phyloP scores from a whole-genome alignment of 345 rosid genomes.

The Rubroshorea leprosula region DNA sequence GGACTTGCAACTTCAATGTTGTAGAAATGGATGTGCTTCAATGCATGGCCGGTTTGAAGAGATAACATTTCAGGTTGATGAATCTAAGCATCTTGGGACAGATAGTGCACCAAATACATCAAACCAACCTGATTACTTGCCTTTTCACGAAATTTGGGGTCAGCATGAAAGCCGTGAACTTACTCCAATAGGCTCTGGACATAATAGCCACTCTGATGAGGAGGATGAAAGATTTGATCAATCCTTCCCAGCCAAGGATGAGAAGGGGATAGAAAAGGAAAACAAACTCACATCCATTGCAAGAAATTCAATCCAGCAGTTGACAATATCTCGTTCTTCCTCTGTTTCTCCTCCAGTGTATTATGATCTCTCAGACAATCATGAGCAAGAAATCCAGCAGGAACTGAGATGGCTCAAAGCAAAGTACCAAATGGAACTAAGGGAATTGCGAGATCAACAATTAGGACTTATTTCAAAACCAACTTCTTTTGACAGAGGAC shows the following conservation, averaged over 20 bases:
- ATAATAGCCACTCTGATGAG: constrained; percentile 47
- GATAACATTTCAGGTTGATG: constrained; percentile 51
- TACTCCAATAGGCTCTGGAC: constrained; percentile 51
- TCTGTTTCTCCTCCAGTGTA: constrained; percentile 21
- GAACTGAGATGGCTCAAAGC: constrained; percentile 68
- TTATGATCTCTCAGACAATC: constrained; percentile 27
- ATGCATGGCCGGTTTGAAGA: constrained; percentile 88
- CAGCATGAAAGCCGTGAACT: constrained; percentile 70
- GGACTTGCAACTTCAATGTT: constrained; percentile 36
- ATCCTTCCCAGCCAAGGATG: constrained; percentile 18
- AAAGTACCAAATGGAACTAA: constrained; percentile 47
- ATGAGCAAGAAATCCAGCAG: constrained; percentile 43
- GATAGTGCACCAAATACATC: constrained; percentile 24
- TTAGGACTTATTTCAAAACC: constrained; percentile 24
- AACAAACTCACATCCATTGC: constrained; percentile 19
- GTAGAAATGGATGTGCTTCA: constrained; percentile 56
- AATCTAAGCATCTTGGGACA: constrained; percentile 31
- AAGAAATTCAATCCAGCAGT: constrained; percentile 24
- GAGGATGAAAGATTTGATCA: constrained; percentile 37
- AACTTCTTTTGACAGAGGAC: constrained; percentile 18
- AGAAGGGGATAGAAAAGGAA: constrained; percentile 21
- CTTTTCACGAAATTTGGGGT: constrained; percentile 53
- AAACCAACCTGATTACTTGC: constrained; percentile 25
- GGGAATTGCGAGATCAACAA: constrained; percentile 52
- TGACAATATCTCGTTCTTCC: constrained; percentile 31